Percentiles rank a stretch among this genome's conserved stretches.
phyloP scores from a whole-genome alignment of 2,329 filamentous ascomycete species.

The Sphaceloma murrayae region DNA sequence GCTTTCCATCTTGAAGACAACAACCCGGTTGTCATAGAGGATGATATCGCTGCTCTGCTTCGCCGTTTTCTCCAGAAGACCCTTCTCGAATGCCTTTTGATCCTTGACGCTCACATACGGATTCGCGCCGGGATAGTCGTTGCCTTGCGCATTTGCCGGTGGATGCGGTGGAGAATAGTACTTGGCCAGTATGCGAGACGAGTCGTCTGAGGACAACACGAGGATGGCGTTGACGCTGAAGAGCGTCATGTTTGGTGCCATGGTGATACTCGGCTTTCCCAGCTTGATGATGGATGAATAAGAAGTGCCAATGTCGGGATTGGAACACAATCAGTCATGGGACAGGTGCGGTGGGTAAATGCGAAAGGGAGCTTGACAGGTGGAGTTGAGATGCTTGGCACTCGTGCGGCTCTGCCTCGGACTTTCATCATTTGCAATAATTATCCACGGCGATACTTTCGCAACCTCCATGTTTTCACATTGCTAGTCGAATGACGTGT shows the following conservation, averaged over 20 bases:
- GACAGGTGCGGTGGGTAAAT: too few species aligned
- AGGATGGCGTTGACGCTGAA: conserved; percentile 46
- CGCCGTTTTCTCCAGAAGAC: conserved; percentile 85
- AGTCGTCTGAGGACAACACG: conserved; percentile 63
- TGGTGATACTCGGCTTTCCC: too few species aligned
- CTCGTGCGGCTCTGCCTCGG: conserved; percentile 8
- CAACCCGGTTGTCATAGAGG: conserved; percentile 90
- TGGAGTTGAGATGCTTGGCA: conserved; percentile 5
- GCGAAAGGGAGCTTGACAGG: conserved; percentile 2
- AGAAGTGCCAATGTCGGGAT: background rate
- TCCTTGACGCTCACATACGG: conserved; percentile 85
- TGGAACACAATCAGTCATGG: too few species aligned
- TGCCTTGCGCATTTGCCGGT: conserved; percentile 49
- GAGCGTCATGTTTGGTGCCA: conserved; percentile 46
- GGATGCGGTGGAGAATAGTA: conserved; percentile 70
- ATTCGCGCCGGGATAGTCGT: conserved; percentile 55
- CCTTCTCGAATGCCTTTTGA: conserved; percentile 95
- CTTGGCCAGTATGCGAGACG: conserved; percentile 84
- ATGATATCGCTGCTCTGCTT: conserved; percentile 96
- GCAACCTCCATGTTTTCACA: too few species aligned
- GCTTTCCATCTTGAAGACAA: conserved; percentile 95
- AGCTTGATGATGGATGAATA: too few species aligned
- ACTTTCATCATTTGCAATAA: background rate
- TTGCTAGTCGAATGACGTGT: too few species aligned
- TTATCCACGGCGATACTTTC: background rate